Percentiles rank a stretch among this genome's conserved stretches.
phyloP scores from a whole-genome alignment of 176 grass and related monocot species.

The Eleusine indica region DNA sequence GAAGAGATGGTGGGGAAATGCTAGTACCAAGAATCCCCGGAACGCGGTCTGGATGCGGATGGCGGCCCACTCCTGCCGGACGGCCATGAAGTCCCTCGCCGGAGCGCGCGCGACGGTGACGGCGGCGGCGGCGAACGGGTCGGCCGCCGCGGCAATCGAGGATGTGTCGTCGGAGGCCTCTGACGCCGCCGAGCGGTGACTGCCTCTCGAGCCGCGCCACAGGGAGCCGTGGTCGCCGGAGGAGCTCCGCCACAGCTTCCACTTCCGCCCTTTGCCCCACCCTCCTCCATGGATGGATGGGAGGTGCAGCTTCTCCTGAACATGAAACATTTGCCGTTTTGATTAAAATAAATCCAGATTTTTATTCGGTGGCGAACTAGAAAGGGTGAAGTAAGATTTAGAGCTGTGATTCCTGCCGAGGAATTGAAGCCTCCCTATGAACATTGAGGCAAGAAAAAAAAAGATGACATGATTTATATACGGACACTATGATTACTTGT shows the following conservation, averaged over 20 bases:
- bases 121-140: conserved; percentile 67
- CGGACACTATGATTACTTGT: background rate
- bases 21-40: conserved; percentile 78
- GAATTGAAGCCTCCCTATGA: background rate
- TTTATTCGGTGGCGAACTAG: background rate
- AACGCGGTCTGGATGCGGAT: conserved; percentile 96
- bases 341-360: background rate
- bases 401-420: background rate
- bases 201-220: conserved; percentile 50
- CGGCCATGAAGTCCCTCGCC: conserved; percentile 87
- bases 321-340: background rate
- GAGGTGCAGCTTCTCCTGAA: conserved; percentile 44
- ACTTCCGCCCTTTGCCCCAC: conserved; percentile 63
- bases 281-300: conserved; percentile 23
- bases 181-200: conserved; percentile 48
- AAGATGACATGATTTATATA: background rate
- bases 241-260: conserved; percentile 88
- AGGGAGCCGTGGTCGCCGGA: conserved; percentile 60
- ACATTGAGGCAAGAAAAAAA: background rate
- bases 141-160: conserved; percentile 46
- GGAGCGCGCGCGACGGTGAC: conserved; percentile 75
- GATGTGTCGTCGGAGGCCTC: conserved; percentile 74
- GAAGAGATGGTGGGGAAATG: background rate
- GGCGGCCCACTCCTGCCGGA: conserved; percentile 80
- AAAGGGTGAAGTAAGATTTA: no score